These are phyloP conservation scores for Aurantiochytrium sp. DNA, from an alignment of 108 stramenopile genomes.

Conservation along the genomic window DNA sequence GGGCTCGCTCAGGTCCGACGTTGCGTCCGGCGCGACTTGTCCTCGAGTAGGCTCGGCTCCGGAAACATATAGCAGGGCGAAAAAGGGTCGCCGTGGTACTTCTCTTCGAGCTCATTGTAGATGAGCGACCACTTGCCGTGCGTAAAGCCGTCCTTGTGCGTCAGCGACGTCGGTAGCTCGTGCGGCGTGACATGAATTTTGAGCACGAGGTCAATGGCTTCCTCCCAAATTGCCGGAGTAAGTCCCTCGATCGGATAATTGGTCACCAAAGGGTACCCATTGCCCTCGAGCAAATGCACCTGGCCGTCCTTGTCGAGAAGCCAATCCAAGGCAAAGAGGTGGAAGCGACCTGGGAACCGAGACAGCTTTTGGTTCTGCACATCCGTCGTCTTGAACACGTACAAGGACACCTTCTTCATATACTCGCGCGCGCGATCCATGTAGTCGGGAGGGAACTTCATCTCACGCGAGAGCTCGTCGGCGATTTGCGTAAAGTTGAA, in stretches of 20 bases:
- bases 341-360: neutral
- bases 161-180: neutral
- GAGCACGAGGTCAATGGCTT: neutral
- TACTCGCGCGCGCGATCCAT: slow-evolving; percentile 14
- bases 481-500: neutral
- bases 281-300: slow-evolving; percentile 7
- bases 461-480: neutral
- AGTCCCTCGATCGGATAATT: neutral
- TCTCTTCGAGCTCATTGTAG: slow-evolving; percentile 24
- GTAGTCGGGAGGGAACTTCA: neutral
- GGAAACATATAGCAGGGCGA: neutral
- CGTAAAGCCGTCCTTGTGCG: neutral
- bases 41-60: neutral
- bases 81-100: neutral
- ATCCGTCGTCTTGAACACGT: slow-evolving; percentile 23
- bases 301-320: neutral
- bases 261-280: slow-evolving; percentile 7
- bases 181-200: slow-evolving; percentile 5
- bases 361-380: neutral
- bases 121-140: slow-evolving; percentile 17
- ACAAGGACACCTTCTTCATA: neutral
- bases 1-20: neutral
- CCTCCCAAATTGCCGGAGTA: slow-evolving; percentile 16
- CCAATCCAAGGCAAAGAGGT: slow-evolving; percentile 8
- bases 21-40: neutral